Evolutionary conservation across 345 rosid species (phyloP), one percentile per base, ranked within the genome.

Genomic region (Reutealis trisperma): DNA sequence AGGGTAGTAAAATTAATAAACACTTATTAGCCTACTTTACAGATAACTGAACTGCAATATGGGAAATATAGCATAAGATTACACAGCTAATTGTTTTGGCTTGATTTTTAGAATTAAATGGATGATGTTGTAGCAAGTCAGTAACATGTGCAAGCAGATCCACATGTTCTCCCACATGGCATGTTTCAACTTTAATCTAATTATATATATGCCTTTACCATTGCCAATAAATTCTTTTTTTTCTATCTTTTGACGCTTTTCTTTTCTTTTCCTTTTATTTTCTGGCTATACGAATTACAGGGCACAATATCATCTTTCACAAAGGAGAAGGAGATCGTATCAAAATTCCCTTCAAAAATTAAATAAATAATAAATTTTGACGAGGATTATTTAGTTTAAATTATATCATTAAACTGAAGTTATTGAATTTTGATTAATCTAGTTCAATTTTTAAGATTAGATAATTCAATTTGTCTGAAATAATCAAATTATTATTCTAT

Each of bases 111-210:
- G 4, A 18, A 5, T n/a, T 32, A 0, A n/a, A n/a, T n/a, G n/a
- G n/a, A n/a, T n/a, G 30, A 60, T 41, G 63, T 41, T 44, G 32
- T 57, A 41, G 76, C 34, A 15, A 61, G 3, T 27, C 57, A 42
- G 22, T 24, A 45, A 61, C 61, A 25, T 25, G 63, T 25, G 2
- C 21, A 42, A 60, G 22, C 67, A 73, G 5, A 25, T 45, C 68
- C 66, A 61, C 59, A 22, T 72, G 67, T 60, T 9, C 44, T 9
- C 61, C 73, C 73, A 70, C 62, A 27, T 70, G 73, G 32, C 75
- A 59, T 60, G 67, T 72, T 72, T 58, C 54, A 5, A n/a, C 75
- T n/a, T 57, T 72, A 7, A 57, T 41, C 18, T 13, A 22, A 34
- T 41, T 16, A 19, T 19, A n/a, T 15, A 7, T 27, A n/a, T 59